Percentiles rank a stretch among this genome's conserved stretches.
Conservation (phyloP, 768 basidiomycete species). For the Cantharellus cinnabarinus region DNA sequence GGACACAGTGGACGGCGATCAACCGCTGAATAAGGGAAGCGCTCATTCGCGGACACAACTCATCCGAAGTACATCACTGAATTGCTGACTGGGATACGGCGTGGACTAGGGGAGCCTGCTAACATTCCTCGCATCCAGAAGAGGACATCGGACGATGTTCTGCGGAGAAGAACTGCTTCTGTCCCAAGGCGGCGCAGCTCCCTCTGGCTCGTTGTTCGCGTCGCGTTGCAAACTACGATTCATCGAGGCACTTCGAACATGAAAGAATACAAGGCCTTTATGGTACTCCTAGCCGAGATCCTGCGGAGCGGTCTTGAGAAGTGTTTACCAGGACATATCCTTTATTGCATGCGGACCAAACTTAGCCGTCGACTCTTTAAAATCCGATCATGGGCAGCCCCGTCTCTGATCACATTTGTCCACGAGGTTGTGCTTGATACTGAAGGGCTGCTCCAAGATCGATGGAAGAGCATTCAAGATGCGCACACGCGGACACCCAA, state of each 20-base stretch:
- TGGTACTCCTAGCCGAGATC: conserved; percentile 20
- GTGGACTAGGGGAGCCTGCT: conserved; percentile 18
- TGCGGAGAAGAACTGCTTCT: conserved; percentile 19
- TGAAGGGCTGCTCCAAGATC: not conserved
- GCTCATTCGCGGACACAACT: conserved; percentile 14
- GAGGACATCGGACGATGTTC: conserved; percentile 27
- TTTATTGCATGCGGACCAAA: conserved; percentile 16
- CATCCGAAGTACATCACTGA: conserved; percentile 31
- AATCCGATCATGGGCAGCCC: not conserved
- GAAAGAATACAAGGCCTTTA: conserved; percentile 27
- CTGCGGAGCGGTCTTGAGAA: conserved; percentile 12
- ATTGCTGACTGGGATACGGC: conserved; percentile 28
- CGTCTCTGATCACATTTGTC: not conserved
- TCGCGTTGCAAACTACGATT: conserved; percentile 21
- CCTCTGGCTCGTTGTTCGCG: conserved; percentile 30
- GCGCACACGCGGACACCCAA: not conserved
- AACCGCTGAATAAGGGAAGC: too few relatives aligned
- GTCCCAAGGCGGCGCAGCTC: conserved; percentile 31
- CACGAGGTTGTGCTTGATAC: not conserved
- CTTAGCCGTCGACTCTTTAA: conserved; percentile 11
- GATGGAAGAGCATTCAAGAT: not conserved
- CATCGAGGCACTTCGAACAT: not conserved
- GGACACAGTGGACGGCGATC: too few relatives aligned
- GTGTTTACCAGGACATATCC: conserved; percentile 12
- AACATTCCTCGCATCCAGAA: conserved; percentile 19